phyloP scores from a whole-genome alignment of 345 rosid genomes.

The Eutrema yunnanense region DNA sequence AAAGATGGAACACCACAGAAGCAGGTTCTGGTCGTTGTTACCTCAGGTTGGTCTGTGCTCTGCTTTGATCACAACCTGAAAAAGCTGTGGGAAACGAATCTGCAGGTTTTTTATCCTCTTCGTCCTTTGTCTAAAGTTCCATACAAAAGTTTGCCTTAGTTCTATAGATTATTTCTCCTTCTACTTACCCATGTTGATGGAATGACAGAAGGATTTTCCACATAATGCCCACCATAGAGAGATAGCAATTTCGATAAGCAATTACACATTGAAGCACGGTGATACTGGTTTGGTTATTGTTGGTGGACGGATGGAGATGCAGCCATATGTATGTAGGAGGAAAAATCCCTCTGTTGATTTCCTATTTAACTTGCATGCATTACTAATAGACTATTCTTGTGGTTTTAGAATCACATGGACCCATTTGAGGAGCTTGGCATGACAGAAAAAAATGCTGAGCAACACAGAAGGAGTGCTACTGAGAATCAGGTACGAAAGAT shows the following conservation, averaged over 20 bases:
- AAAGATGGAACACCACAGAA: slow-evolving; percentile 71
- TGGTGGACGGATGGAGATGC: slow-evolving; percentile 97
- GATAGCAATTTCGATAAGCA: slow-evolving; percentile 69
- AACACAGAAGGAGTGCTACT: slow-evolving; percentile 81
- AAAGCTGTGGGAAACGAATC: slow-evolving; percentile 86
- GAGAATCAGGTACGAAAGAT: slow-evolving; percentile 68
- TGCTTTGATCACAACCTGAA: slow-evolving; percentile 96
- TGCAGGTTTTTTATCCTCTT: slow-evolving; percentile 53
- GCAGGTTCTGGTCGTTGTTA: slow-evolving; percentile 95
- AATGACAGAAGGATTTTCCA: slow-evolving; percentile 78
- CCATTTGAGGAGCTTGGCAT: slow-evolving; percentile 85
- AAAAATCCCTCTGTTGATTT: neutral
- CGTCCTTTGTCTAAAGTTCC: neutral
- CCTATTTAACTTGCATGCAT: neutral
- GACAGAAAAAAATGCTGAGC: slow-evolving; percentile 66
- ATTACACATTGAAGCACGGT: slow-evolving; percentile 83
- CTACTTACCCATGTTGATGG: slow-evolving; percentile 11
- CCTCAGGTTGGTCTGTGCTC: slow-evolving; percentile 92
- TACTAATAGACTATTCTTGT: neutral
- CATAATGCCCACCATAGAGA: slow-evolving; percentile 90
- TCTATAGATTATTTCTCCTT: neutral
- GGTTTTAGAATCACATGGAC: slow-evolving; percentile 58
- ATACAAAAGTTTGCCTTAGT: neutral
- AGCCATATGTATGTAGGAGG: slow-evolving; percentile 65
- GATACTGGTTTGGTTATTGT: slow-evolving; percentile 81